phyloP scores from a whole-genome alignment of 1,284 basidiomycete genomes.

The Tilletia indica region DNA sequence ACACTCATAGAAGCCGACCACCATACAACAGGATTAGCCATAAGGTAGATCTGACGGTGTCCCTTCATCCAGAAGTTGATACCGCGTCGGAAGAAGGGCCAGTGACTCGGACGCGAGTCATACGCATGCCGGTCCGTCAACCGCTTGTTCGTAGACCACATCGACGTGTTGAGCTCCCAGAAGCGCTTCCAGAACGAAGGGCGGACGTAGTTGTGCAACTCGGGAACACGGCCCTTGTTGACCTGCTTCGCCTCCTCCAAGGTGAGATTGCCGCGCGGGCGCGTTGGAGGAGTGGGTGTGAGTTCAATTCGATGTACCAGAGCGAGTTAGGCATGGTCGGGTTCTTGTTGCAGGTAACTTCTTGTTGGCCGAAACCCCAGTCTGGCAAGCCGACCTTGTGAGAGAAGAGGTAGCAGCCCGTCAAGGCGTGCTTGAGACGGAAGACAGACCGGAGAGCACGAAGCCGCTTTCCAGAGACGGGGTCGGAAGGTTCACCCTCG shows the following conservation, averaged over 20 bases:
- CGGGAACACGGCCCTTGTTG: constrained; percentile 18
- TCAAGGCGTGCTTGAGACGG: constrained; percentile 77
- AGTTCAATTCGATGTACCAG: constrained; percentile 89
- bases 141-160: constrained; percentile 98
- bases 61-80: constrained; percentile 98
- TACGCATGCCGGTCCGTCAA: constrained; percentile 90
- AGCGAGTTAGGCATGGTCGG: constrained; percentile 84
- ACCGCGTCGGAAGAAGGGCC: constrained; percentile 85
- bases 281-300: constrained; percentile 61
- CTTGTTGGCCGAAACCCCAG: constrained; percentile 97
- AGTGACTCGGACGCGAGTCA: constrained; percentile 83
- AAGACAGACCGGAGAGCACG: constrained; percentile 80
- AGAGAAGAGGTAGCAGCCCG: constrained; percentile 94
- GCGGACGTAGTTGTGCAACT: constrained; percentile 68
- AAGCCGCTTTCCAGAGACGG: constrained; percentile 63
- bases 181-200: constrained; percentile 89
- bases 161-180: constrained; percentile 84
- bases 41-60: constrained; percentile 87
- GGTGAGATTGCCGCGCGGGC: constrained; percentile 5
- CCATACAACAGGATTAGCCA: constrained; percentile 93
- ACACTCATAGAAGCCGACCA: constrained; percentile 76
- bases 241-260: constrained; percentile 21
- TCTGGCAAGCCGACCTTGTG: constrained; percentile 96
- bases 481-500: constrained; percentile 61
- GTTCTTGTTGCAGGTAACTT: constrained; percentile 95